Conservation (phyloP, 306 rosid genomes). For the Purshia tridentata region DNA sequence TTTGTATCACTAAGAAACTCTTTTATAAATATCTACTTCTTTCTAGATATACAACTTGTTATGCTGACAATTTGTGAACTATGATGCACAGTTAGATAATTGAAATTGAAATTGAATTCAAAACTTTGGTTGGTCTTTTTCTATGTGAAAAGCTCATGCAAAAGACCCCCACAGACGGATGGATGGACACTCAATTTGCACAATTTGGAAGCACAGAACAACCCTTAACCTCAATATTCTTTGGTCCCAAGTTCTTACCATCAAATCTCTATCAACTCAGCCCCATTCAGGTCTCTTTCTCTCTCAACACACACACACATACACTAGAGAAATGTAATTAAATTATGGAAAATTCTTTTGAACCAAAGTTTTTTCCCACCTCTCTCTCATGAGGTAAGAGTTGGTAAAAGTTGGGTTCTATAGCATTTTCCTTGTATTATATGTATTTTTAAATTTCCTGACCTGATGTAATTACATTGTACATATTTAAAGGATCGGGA, state of each 20-base stretch:
- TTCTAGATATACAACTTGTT: background rate
- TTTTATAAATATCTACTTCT: too few species aligned
- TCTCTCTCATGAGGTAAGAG: background rate
- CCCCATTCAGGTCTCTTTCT: slow-evolving; percentile 46
- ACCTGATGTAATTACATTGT: background rate
- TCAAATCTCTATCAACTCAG: slow-evolving; percentile 47
- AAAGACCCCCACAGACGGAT: slow-evolving; percentile 18
- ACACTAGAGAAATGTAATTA: background rate
- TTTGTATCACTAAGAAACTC: background rate
- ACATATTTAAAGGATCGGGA: slow-evolving; percentile 45
- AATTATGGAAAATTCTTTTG: background rate
- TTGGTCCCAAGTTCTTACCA: slow-evolving; percentile 41
- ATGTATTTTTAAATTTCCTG: background rate
- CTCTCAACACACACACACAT: background rate
- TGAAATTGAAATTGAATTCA: background rate
- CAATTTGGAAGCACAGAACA: slow-evolving; percentile 24
- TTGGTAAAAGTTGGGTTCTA: too few species aligned
- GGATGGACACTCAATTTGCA: slow-evolving; percentile 43
- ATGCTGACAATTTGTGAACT: background rate
- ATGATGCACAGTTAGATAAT: background rate
- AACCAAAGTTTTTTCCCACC: too few species aligned
- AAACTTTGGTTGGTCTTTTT: background rate
- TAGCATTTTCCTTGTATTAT: background rate
- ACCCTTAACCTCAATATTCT: slow-evolving; percentile 26
- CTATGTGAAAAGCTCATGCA: slow-evolving; percentile 22